A percentile compares a stretch with the other conserved stretches of the same genome.
Evolutionary conservation across 2,329 filamentous ascomycete genomes (phyloP).

Genomic region (Aspergillus thermomutatus): DNA sequence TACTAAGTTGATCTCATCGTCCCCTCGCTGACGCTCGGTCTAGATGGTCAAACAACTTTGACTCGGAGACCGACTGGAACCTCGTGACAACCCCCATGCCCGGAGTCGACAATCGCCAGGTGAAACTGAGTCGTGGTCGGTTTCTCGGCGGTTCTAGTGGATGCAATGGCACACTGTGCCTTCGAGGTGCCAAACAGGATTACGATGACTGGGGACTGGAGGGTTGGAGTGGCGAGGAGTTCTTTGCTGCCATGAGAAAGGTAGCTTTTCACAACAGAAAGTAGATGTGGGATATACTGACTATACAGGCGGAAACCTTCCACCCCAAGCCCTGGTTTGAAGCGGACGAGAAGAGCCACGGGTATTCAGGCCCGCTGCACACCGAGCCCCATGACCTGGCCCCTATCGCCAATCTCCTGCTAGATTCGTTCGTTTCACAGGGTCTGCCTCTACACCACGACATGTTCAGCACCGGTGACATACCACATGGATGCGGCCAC

Average conservation of each 20-base stretch:
- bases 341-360: slow-evolving; percentile 48
- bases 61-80: slow-evolving; percentile 46
- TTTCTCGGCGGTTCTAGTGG: slow-evolving; percentile 44
- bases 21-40: not conserved
- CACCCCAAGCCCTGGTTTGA: slow-evolving; percentile 58
- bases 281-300: slow-evolving; percentile 20
- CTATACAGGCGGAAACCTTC: slow-evolving; percentile 53
- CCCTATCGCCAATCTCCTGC: slow-evolving; percentile 55
- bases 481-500: slow-evolving; percentile 56
- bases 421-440: slow-evolving; percentile 54
- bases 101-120: slow-evolving; percentile 39
- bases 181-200: slow-evolving; percentile 43
- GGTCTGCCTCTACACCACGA: slow-evolving; percentile 56
- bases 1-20: not conserved
- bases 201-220: slow-evolving; percentile 54
- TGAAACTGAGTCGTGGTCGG: slow-evolving; percentile 43
- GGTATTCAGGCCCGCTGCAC: slow-evolving; percentile 51
- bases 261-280: slow-evolving; percentile 50
- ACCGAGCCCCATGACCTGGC: slow-evolving; percentile 58
- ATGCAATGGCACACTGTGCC: slow-evolving; percentile 44
- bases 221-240: slow-evolving; percentile 56
- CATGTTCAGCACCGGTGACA: slow-evolving; percentile 56
- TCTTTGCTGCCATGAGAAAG: slow-evolving; percentile 57
- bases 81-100: slow-evolving; percentile 39
- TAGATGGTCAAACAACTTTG: slow-evolving; percentile 43